Conservation (phyloP, 2,329 filamentous ascomycete species). For the Paraconiothyrium sp. region DNA sequence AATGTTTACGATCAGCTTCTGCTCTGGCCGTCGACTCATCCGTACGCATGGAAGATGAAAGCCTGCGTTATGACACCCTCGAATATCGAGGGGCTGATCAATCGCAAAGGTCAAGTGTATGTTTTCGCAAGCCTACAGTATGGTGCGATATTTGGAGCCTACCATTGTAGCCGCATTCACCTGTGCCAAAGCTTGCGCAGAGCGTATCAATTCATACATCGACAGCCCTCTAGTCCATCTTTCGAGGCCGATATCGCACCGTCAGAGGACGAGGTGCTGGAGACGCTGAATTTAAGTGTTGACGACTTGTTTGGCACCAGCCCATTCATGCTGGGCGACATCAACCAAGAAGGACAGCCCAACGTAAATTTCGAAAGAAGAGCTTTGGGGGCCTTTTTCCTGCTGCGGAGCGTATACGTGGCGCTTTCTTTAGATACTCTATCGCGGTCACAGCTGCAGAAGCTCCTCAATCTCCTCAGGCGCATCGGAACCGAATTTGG, state of each 20-base stretch:
- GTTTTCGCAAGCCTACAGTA: conserved; percentile 6
- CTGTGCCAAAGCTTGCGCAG: conserved; percentile 6
- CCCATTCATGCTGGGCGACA: conserved; percentile 8
- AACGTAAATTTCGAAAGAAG: neutral
- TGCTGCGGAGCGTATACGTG: conserved; percentile 5
- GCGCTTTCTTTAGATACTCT: conserved; percentile 1
- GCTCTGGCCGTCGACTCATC: conserved; percentile 4
- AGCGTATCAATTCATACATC: neutral
- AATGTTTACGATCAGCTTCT: neutral
- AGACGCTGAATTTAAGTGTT: conserved; percentile 2
- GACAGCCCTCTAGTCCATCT: neutral
- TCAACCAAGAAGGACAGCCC: conserved; percentile 1
- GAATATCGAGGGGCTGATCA: neutral
- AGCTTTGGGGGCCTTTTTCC: conserved; percentile 12
- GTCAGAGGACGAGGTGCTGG: neutral
- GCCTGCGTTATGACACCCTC: neutral
- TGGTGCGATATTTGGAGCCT: conserved; percentile 4
- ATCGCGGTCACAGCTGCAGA: neutral
- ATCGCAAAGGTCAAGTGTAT: neutral
- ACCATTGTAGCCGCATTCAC: conserved; percentile 10
- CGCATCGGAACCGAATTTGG: conserved; percentile 11
- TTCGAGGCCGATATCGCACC: neutral
- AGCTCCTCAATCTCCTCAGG: neutral
- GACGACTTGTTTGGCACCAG: conserved; percentile 1
- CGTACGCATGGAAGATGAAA: neutral